phyloP scores from a whole-genome alignment of 1,284 basidiomycete species.

The Tylopilus sp. region DNA sequence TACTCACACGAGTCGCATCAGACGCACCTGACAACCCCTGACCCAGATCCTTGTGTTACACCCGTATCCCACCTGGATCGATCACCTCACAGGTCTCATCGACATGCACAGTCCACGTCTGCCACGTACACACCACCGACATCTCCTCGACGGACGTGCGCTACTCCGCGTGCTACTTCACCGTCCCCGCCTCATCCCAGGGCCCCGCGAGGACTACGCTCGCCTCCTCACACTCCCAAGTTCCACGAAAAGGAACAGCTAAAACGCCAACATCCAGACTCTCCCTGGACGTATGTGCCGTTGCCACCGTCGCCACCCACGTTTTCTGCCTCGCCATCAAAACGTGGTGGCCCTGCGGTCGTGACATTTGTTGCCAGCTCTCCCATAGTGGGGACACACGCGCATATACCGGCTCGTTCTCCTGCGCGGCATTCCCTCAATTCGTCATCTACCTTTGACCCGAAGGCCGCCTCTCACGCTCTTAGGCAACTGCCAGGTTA shows the following conservation, averaged over 20 bases:
- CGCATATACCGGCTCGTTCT: conserved; percentile 12
- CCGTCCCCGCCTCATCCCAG: conserved; percentile 21
- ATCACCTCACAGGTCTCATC: conserved; percentile 2
- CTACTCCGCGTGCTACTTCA: conserved; percentile 10
- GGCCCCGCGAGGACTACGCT: conserved; percentile 9
- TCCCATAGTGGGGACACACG: conserved; percentile 8
- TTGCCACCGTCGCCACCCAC: conserved; percentile 31
- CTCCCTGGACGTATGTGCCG: conserved; percentile 28
- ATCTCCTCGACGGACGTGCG: conserved; percentile 5
- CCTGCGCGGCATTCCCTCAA: conserved; percentile 16
- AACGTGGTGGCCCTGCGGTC: conserved; percentile 20
- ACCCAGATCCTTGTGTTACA: conserved; percentile 12
- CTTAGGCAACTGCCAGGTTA: conserved; percentile 60
- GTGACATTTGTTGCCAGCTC: conserved; percentile 22
- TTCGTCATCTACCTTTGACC: conserved; percentile 49
- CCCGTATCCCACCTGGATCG: conserved; percentile 4
- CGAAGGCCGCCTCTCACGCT: conserved; percentile 52
- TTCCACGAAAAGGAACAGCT: conserved; percentile 11
- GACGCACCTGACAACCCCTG: conserved; percentile 21
- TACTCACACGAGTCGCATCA: conserved; percentile 30
- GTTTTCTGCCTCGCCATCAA: conserved; percentile 20
- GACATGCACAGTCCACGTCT: conserved; percentile 15
- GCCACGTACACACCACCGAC: conserved; percentile 1
- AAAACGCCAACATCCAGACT: conserved; percentile 17
- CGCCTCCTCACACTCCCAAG: conserved; percentile 21